Base-by-base conservation (phyloP, 106 monocot genomes). In the Cymbidium sinense region DNA sequence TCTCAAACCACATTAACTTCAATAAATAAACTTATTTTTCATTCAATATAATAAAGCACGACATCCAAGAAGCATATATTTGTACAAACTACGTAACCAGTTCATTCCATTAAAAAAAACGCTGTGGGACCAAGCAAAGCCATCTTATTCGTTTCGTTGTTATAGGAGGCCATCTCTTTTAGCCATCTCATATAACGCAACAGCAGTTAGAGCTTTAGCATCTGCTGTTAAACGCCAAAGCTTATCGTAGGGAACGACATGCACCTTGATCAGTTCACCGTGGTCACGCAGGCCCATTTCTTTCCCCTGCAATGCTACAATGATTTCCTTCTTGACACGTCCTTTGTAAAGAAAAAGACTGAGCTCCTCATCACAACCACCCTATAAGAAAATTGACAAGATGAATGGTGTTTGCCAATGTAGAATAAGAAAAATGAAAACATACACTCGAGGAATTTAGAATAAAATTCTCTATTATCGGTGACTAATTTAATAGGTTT, bases 331-430 rank as follows among this genome's bases (percentile, higher is more conserved):
- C 12, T 87, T 84, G 3, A 82, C 99, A 76, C 74, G 79, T 19
- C 89, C 80, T 76, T 80, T 87, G 64, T 95, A 93, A 1, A 99
- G 87, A 58, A 95, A 90, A 73, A 99, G 58, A 52, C 88, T 95
- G 27, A 99, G 81, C 77, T 99, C 99, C 74, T 99, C 99, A 81
- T 99, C 99, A 79, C 87, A 95, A 27, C 95, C 99, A 54, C 99
- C 99, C 99, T 99, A 21, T 41, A 74, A 27, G 44, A 10, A 44
- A 72, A 39, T 23, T 7, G 3, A 20, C 5, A 15, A 47, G 47
- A 47, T 47, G 13, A 47, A 47, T 47, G 2, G 47, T 2, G 11
- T 47, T 47, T 17, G 11, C 47, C 47, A 13, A 17, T 15, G 15
- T 15, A 47, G 15, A 47, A 13, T 13, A 47, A 47, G 47, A 47